Evolutionary conservation across 2,329 filamentous ascomycete species (phyloP).

Genomic region (Dendryphion nanum): DNA sequence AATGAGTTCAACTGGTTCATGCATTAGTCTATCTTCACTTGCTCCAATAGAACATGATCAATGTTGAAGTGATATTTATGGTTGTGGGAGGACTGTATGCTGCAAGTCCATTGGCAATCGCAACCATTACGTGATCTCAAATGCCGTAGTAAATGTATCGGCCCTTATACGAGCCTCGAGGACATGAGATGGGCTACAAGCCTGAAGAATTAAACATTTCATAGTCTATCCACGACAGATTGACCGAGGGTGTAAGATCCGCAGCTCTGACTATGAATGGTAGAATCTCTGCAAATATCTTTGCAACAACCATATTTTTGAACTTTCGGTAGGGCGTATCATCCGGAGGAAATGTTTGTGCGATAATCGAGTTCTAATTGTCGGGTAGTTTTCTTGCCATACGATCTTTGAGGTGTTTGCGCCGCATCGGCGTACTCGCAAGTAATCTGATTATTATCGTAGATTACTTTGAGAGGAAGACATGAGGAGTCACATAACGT

Average conservation of each 20-base stretch:
- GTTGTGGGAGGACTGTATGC: conserved; percentile 48
- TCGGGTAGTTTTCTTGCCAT: conserved; percentile 49
- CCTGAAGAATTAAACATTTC: conserved; percentile 48
- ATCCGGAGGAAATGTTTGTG: conserved; percentile 47
- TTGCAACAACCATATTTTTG: conserved; percentile 50
- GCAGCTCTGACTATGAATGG: conserved; percentile 75
- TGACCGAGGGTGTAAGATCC: conserved; percentile 54
- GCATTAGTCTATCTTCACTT: conserved; percentile 62
- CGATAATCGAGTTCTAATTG: conserved; percentile 52
- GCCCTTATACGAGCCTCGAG: conserved; percentile 55
- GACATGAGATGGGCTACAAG: conserved; percentile 41
- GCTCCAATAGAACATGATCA: conserved; percentile 62
- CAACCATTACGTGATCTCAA: conserved; percentile 36
- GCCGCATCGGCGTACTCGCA: too few species aligned
- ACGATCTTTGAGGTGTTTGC: conserved; percentile 49
- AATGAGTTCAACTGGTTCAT: conserved; percentile 60
- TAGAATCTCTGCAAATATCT: conserved; percentile 76
- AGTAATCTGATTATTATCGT: too few species aligned
- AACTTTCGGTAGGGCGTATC: conserved; percentile 54
- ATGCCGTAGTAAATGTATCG: conserved; percentile 49
- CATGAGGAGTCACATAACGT: too few species aligned
- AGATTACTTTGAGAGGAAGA: too few species aligned
- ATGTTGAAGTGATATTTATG: conserved; percentile 52
- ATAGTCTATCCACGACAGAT: conserved; percentile 52
- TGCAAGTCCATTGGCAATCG: conserved; percentile 55